Base-by-base conservation (phyloP, 2,329 filamentous ascomycete genomes). In the Cordyceps cicadae region DNA sequence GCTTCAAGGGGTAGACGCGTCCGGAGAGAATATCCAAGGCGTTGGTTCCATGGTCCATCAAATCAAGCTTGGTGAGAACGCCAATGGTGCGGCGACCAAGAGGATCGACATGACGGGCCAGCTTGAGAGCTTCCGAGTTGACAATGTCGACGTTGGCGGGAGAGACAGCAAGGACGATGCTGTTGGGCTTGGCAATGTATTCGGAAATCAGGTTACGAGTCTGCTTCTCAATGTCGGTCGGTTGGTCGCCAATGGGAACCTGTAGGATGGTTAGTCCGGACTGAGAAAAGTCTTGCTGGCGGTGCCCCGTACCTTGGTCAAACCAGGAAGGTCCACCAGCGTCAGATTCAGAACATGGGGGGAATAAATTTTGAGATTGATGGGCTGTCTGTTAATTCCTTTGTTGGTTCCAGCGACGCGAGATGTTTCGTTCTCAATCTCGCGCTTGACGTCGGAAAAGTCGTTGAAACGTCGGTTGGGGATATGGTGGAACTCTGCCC, bases 41-140 rank as follows among this genome's bases (percentile, higher is more conserved):
- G 70, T 99, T 97, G 61, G 94, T 99, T 64, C 94, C 94, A 70
- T 99, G 93, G 70, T 99, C 94, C 94, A 99, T 99, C 62, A 99
- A 79, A 72, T 99, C 94, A 65, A 99, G 80, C 77, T 99, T 99
- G 63, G 94, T 97, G 63, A 99, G 81, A 61, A 99, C 93, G 70
- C 94, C 94, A 70, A 99, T 97, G 21, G 94, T 99, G 72, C 94
- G 86, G 74, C 90, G 87, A 64, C 94, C 94, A 74, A 96, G 87
- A 2, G 94, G 89, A 74, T 99, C 94, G 59, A 99, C 94, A 85
- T 99, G 91, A 58, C 94, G 88, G 63, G 94, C 94, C 63, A 99
- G 87, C 76, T 99, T 99, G 68, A 99, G 78, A 8, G 94, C 92
- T 74, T 99, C 94, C 8, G 94, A 99, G 75, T 99, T 99, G 72